A percentile compares a stretch with the other conserved stretches of the same genome.
Conservation (phyloP, 352 stramenopile genomes). For the Globisporangium viniferum region DNA sequence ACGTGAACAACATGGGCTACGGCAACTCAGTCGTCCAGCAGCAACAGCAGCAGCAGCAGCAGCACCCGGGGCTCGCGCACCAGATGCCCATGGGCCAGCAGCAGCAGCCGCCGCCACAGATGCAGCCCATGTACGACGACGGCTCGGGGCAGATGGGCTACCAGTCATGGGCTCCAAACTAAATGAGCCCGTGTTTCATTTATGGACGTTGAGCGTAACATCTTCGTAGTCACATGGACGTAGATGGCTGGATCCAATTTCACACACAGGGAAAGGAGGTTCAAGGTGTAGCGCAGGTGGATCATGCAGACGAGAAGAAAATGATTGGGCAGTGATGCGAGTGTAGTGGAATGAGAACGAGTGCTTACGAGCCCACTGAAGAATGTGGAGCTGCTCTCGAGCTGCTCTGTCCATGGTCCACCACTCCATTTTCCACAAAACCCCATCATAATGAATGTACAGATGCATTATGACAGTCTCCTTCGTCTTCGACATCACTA, state of each 20-base stretch:
- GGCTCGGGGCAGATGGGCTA: conserved; percentile 19
- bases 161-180: conserved; percentile 12
- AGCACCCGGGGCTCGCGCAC: conserved; percentile 21
- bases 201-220: neutral
- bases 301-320: neutral
- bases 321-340: neutral
- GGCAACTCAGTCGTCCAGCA: conserved; percentile 15
- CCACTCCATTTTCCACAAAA: neutral
- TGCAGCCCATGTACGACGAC: conserved; percentile 25
- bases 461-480: neutral
- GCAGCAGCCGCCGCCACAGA: conserved; percentile 21
- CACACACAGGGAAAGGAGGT: neutral
- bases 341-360: neutral
- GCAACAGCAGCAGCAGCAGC: conserved; percentile 21
- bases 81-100: conserved; percentile 28
- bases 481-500: neutral
- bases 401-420: neutral
- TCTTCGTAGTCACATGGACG: neutral
- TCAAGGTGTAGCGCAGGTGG: neutral
- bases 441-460: conserved; percentile 1
- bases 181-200: neutral
- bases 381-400: neutral
- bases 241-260: neutral
- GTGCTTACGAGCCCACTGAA: neutral
- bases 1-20: conserved; percentile 36